phyloP scores from a whole-genome alignment of 2,329 filamentous ascomycete genomes.

The Fusarium piperis region DNA sequence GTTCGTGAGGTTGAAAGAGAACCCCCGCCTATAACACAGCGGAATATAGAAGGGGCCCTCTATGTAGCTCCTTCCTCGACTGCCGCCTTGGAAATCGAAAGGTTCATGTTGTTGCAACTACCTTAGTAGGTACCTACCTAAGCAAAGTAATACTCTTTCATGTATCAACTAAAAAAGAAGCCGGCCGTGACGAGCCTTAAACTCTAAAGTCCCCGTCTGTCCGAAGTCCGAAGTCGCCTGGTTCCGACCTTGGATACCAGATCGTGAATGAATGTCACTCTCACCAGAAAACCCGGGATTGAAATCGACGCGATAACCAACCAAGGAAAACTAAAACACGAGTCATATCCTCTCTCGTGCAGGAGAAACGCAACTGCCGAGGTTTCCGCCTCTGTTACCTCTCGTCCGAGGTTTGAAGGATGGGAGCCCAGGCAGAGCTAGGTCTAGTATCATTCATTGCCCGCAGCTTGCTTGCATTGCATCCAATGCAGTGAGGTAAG shows the following conservation, averaged over 20 bases:
- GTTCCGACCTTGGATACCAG: conserved; percentile 1
- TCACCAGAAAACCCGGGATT: neutral
- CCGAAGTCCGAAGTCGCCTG: neutral
- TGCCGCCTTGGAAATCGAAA: neutral
- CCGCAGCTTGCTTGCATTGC: neutral
- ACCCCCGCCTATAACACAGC: conserved; percentile 20
- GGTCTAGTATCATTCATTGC: neutral
- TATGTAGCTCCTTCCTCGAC: conserved; percentile 7
- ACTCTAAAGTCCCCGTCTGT: neutral
- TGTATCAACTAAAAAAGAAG: neutral
- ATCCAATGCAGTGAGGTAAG: neutral
- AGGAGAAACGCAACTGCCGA: neutral
- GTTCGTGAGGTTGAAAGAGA: neutral
- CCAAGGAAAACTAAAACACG: neutral
- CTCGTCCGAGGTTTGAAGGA: neutral
- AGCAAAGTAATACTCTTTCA: neutral
- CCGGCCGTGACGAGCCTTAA: neutral
- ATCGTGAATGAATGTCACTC: neutral
- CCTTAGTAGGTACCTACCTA: too few relatives aligned
- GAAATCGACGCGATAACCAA: neutral
- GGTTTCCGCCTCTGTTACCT: neutral
- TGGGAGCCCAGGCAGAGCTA: neutral
- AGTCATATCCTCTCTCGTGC: neutral
- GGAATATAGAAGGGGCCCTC: conserved; percentile 19
- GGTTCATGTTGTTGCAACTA: neutral